Base-by-base conservation (phyloP, 805 yeast species). In the Hanseniaspora vineae region DNA sequence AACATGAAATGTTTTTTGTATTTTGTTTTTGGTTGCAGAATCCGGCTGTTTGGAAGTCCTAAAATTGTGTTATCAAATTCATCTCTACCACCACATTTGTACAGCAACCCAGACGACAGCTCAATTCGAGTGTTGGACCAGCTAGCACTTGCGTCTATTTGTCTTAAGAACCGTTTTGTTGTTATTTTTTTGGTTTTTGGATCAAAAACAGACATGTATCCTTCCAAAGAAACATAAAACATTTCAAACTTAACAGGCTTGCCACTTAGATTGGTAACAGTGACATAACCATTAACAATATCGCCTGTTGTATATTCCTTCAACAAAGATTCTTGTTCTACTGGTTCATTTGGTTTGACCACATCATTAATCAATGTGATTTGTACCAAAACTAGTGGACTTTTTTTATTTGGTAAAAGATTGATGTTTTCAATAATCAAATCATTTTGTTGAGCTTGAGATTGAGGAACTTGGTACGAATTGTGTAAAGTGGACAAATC, bases 1-100 rank as follows among this genome's bases (percentile, higher is more conserved):
- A 80, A 80, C 23, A 73, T 68, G 55, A 80, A 77, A 50, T 68
- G 71, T 56, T 80, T 80, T 55, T 78, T 78, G 54, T 76, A 73
- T 47, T 65, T 70, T 1, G 52, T 58, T 18, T 71, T 64, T 1
- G 84, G 81, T 39, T 60, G 55, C 13, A 80, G 58, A 1, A 68
- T 52, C 52, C 77, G 61, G 43, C 68, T 70, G 49, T 68, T 59
- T 0, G 75, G 70, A 6, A 80, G 58, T 0, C 81, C 73, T 31
- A 59, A 51, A 2, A 35, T 20, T 1, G 67, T 49, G n/a, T 53
- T 56, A 50, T 64, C 68, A 10, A 46, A 31, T 17, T 58, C 53
- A 39, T 60, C 64, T 15, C 52, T 56, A 13, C 71, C 64, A 32
- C 67, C 72, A 1, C 72, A 66, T 32, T 62, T 69, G 52, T 73